These are phyloP conservation scores for Colletotrichum siamense DNA, from an alignment of 2,329 filamentous ascomycete genomes.

Conservation along the genomic window DNA sequence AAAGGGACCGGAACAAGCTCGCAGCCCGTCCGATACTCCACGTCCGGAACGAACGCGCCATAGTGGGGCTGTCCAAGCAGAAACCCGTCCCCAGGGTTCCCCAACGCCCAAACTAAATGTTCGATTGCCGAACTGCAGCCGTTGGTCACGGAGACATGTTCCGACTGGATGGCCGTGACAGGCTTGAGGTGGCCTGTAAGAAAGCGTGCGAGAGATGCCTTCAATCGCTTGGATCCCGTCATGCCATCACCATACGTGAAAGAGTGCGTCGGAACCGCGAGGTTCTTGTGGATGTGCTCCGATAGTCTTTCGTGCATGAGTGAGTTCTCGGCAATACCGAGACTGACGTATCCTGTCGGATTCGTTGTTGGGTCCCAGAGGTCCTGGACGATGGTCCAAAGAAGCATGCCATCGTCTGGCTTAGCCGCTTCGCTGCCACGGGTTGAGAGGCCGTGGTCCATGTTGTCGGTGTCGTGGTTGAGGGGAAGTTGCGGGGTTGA, in stretches of 20 bases:
- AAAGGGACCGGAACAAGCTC: slow-evolving; percentile 17
- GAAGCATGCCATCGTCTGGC: slow-evolving; percentile 28
- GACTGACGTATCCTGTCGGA: slow-evolving; percentile 50
- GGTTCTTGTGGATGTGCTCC: slow-evolving; percentile 40
- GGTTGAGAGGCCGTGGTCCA: slow-evolving; percentile 26
- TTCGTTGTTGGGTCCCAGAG: slow-evolving; percentile 46
- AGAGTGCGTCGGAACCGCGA: slow-evolving; percentile 34
- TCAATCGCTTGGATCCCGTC: slow-evolving; percentile 39
- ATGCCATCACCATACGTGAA: slow-evolving; percentile 49
- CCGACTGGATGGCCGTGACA: slow-evolving; percentile 29
- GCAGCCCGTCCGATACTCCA: slow-evolving; percentile 45
- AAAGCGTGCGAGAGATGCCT: slow-evolving; percentile 37
- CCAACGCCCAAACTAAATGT: slow-evolving; percentile 42
- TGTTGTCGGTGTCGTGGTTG: neutral
- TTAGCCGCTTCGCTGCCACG: slow-evolving; percentile 33
- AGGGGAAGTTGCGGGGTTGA: neutral
- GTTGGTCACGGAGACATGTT: slow-evolving; percentile 42
- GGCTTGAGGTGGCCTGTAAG: slow-evolving; percentile 38
- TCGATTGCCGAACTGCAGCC: slow-evolving; percentile 48
- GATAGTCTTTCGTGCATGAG: slow-evolving; percentile 54
- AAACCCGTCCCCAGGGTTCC: slow-evolving; percentile 44
- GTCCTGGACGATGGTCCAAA: slow-evolving; percentile 51
- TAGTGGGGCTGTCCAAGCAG: slow-evolving; percentile 52
- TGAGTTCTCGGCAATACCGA: slow-evolving; percentile 58
- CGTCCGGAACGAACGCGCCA: slow-evolving; percentile 51